Evolutionary conservation across 805 yeast species (phyloP), one percentile per base, ranked within the genome.

Genomic region (Candida odintsovae): DNA sequence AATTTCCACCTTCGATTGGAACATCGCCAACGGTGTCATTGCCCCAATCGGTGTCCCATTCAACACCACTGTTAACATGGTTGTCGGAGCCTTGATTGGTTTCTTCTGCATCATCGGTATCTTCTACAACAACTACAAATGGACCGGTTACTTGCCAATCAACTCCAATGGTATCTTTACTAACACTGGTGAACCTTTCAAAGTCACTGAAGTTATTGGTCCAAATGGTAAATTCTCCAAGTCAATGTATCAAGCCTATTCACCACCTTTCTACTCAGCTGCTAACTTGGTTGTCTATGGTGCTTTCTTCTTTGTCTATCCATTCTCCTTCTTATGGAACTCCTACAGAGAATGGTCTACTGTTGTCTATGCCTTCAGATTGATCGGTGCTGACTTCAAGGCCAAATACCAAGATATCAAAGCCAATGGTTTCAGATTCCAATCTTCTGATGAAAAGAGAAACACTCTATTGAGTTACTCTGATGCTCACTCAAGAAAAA

Each of bases 201-300:
- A 73, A 19, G 77, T 80, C 38, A 67, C 70, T n/a, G 59, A 70
- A 44, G 69, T 81, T 18, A 57, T 82, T 38, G 28, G 28, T 25
- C 62, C 73, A 43, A 60, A 75, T 16, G 73, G 71, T 48, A 52
- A 59, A 16, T 70, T 82, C 40, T 83, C 80, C 55, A 49, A 61
- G 20, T 59, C 52, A 2, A 74, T 73, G 53, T 81, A 80, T 57
- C 66, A 68, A 46, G 50, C 61, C 16, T 75, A 79, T 50, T 83
- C 86, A 1, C 83, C 86, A 11, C 88, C 89, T 8, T 82, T 74
- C 61, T 80, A 78, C 56, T 59, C 78, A 26, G 86, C 88, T 6
- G 86, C 81, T 2, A 77, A 77, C 58, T 63, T 81, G 49, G 77
- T 82, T 9, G 60, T 71, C 18, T 81, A 80, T 55, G 85, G 86